phyloP scores from a whole-genome alignment of 108 stramenopile genomes.

The Schizochytrium sp. region DNA sequence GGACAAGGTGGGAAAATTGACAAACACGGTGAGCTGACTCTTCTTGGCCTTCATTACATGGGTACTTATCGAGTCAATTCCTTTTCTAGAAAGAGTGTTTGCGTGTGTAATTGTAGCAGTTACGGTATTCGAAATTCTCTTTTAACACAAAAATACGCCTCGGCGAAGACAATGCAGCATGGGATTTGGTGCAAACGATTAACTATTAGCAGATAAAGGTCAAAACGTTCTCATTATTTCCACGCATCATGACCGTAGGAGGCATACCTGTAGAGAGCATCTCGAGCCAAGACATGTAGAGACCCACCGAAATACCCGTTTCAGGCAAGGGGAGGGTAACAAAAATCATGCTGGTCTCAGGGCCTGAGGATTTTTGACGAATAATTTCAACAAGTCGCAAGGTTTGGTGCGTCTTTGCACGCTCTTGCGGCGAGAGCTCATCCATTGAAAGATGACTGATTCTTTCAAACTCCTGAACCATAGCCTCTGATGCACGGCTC shows the following conservation, averaged over 20 bases:
- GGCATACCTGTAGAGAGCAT: slow-evolving; percentile 9
- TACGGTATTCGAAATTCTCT: too few species aligned
- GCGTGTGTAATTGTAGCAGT: too few species aligned
- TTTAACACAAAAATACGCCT: too few species aligned
- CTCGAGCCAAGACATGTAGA: slow-evolving; percentile 47
- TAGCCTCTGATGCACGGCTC: slow-evolving; percentile 7
- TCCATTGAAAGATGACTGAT: background rate
- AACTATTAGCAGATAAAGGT: slow-evolving; percentile 23
- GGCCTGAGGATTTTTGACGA: slow-evolving; percentile 1
- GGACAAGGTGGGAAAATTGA: too few species aligned
- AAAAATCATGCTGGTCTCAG: background rate
- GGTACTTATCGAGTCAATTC: too few species aligned
- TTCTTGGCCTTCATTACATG: too few species aligned
- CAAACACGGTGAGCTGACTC: too few species aligned
- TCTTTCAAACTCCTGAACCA: slow-evolving; percentile 36
- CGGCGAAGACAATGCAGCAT: too few species aligned
- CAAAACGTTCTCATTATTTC: slow-evolving; percentile 17
- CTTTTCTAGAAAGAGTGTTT: too few species aligned
- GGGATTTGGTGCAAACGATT: background rate
- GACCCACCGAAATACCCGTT: slow-evolving; percentile 6
- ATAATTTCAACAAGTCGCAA: slow-evolving; percentile 37
- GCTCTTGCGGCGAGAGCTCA: slow-evolving; percentile 34
- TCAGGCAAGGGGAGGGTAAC: slow-evolving; percentile 53
- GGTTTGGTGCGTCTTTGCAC: slow-evolving; percentile 50
- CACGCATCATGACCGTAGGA: slow-evolving; percentile 33